Evolutionary conservation across 2,329 filamentous ascomycete species (phyloP).

Genomic region (Nigrospora sphaerica): DNA sequence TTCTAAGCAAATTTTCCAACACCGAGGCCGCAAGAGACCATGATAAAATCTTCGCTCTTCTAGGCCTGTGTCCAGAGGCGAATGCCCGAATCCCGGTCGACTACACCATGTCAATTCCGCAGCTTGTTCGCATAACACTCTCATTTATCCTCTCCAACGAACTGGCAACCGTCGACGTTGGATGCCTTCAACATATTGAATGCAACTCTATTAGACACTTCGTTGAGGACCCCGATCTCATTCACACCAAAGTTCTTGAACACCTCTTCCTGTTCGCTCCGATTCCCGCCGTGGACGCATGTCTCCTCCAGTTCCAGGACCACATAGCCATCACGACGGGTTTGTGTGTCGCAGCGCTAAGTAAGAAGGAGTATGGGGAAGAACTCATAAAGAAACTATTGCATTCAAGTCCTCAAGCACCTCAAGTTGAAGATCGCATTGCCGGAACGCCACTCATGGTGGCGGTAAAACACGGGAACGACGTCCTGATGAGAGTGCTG

Average conservation of each 20-base stretch:
- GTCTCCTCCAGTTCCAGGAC: background rate
- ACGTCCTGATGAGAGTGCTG: no score
- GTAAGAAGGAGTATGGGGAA: background rate
- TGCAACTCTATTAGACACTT: background rate
- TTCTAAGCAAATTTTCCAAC: background rate
- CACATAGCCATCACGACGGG: background rate
- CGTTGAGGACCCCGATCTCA: background rate
- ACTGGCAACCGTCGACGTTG: no score
- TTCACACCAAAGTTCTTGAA: background rate
- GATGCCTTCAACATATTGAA: background rate
- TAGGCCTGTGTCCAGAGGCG: background rate
- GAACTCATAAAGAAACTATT: no score
- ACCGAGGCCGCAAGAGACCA: background rate
- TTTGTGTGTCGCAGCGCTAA: background rate
- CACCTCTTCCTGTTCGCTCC: fast-evolving
- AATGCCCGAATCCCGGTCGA: background rate
- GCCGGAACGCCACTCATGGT: no score
- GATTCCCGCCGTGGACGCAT: background rate
- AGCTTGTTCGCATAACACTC: background rate
- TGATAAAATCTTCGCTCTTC: background rate
- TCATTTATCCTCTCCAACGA: background rate
- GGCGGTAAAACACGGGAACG: no score
- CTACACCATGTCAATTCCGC: background rate
- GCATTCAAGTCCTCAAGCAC: no score
- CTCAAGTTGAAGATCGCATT: no score